phyloP scores from a whole-genome alignment of 1,284 basidiomycete species.

The Fomitiporia mediterranea region DNA sequence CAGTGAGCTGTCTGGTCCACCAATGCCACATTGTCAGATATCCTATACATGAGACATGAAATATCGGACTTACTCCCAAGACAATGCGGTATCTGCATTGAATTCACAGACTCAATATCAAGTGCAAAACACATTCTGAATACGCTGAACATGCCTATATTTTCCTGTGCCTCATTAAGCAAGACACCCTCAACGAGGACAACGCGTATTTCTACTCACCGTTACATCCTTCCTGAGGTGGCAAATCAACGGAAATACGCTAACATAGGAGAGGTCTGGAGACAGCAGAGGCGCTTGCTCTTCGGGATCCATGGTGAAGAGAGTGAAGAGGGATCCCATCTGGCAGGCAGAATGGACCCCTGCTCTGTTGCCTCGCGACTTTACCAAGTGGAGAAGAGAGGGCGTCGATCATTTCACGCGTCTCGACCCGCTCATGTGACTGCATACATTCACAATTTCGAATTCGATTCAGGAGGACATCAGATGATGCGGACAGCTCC shows the following conservation, averaged over 20 bases:
- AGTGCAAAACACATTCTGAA: background rate
- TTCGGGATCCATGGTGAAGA: slow-evolving; percentile 46
- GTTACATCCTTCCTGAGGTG: slow-evolving; percentile 63
- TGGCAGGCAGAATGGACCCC: no score
- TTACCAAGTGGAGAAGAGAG: no score
- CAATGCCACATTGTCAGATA: background rate
- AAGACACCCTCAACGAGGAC: slow-evolving; percentile 14
- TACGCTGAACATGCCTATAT: slow-evolving; percentile 39
- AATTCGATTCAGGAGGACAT: no score
- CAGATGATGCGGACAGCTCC: no score
- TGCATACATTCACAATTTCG: no score
- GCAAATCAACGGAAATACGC: slow-evolving; percentile 73
- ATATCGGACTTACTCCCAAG: slow-evolving; percentile 66
- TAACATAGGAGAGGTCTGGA: slow-evolving; percentile 54
- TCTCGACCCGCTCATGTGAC: no score
- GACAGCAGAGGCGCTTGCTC: slow-evolving; percentile 41
- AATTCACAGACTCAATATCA: slow-evolving; percentile 21
- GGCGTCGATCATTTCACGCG: no score
- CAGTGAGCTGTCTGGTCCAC: slow-evolving; percentile 63
- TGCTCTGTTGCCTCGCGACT: no score
- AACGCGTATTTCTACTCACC: slow-evolving; percentile 42
- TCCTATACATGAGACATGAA: background rate
- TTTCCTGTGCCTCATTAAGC: slow-evolving; percentile 38
- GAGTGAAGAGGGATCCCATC: background rate
- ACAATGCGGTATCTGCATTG: slow-evolving; percentile 70